Evolutionary conservation across 257 asterid genomes (phyloP).

Genomic region (Solanum tarijense): DNA sequence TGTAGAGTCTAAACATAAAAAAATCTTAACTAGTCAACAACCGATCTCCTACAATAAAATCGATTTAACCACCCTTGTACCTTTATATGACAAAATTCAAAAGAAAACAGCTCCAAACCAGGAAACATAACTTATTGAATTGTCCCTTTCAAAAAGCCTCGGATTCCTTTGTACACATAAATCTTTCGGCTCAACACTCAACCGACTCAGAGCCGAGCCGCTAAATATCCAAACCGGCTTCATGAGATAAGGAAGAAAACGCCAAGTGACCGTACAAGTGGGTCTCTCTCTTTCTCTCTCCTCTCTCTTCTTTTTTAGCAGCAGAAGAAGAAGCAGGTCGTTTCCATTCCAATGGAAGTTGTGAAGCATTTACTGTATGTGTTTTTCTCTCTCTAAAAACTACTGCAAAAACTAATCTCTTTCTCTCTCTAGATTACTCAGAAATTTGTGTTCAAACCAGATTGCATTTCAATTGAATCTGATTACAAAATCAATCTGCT

Average conservation of each 20-base stretch:
- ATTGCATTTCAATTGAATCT: not conserved
- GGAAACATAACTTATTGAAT: not conserved
- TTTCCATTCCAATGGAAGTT: conserved; percentile 50
- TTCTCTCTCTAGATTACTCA: not conserved
- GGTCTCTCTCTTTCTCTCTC: not conserved
- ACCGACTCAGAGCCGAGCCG: not conserved
- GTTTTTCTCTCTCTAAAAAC: not conserved
- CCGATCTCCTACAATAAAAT: no score
- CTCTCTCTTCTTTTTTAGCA: conserved; percentile 16
- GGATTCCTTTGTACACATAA: not conserved
- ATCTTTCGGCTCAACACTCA: not conserved
- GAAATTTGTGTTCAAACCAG: not conserved
- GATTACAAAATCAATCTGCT: not conserved
- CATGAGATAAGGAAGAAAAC: not conserved
- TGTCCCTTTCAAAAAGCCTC: not conserved
- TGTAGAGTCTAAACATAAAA: no score
- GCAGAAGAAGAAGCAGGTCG: conserved; percentile 26
- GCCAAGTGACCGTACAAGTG: conserved; percentile 29
- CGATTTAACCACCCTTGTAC: no score
- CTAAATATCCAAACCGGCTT: not conserved
- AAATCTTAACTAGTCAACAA: not conserved
- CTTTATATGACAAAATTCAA: no score
- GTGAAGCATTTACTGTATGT: conserved; percentile 47
- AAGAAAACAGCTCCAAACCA: not conserved
- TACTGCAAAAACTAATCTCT: not conserved